These are phyloP conservation scores for Rossbeevera mucosa DNA, from an alignment of 768 basidiomycete genomes.

Conservation along the genomic window DNA sequence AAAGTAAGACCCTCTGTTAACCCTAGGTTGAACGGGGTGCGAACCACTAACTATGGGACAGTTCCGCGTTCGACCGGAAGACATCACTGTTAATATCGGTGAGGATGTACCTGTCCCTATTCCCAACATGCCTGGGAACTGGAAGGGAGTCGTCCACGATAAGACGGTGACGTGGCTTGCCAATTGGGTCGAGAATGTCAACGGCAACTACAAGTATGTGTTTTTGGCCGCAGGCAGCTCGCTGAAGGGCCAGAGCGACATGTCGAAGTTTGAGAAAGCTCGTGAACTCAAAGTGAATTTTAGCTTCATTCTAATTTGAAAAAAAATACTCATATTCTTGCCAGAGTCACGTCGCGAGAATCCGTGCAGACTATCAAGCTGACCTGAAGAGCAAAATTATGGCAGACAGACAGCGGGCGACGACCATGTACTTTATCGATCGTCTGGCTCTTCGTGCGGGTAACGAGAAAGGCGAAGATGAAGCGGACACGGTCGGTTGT, in stretches of 20 bases:
- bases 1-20: conserved; percentile 54
- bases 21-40: background rate
- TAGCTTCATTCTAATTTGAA: background rate
- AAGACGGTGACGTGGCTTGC: conserved; percentile 99
- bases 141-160: conserved; percentile 87
- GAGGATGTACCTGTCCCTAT: conserved; percentile 65
- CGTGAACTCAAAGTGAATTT: conserved; percentile 80
- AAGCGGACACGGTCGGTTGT: conserved; percentile 98
- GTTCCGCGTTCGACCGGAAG: conserved; percentile 88
- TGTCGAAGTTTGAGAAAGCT: conserved; percentile 97
- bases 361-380: conserved; percentile 80
- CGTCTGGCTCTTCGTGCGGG: conserved; percentile 95
- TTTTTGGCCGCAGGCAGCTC: conserved; percentile 97
- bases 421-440: conserved; percentile 99
- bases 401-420: conserved; percentile 95
- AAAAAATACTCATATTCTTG: conserved; percentile 3
- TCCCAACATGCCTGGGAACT: conserved; percentile 90
- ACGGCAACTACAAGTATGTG: conserved; percentile 93
- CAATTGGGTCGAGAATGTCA: conserved; percentile 98
- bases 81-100: conserved; percentile 94
- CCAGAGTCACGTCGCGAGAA: conserved; percentile 86
- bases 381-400: conserved; percentile 89
- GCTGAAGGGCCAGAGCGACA: conserved; percentile 96
- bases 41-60: conserved; percentile 30
- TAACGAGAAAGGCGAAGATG: conserved; percentile 99